A percentile compares a stretch with the other conserved stretches of the same genome.
These are phyloP conservation scores for Eutrema japonicum DNA, from an alignment of 345 rosid genomes.

Conservation along the genomic window DNA sequence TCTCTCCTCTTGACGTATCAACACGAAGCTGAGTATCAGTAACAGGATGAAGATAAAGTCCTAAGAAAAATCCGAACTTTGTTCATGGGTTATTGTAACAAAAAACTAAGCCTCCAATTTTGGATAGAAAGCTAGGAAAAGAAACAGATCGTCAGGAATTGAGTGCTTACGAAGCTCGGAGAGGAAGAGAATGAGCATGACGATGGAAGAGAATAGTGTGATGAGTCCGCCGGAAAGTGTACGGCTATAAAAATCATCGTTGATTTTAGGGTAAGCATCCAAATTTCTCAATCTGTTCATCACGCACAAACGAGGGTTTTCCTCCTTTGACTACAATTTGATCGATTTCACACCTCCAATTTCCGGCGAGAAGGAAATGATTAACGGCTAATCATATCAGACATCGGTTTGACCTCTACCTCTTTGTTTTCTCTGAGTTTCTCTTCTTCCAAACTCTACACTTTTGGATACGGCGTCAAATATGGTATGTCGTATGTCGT, in stretches of 20 bases:
- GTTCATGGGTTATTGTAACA: background rate
- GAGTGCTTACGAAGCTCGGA: slow-evolving; percentile 62
- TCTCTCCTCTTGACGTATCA: slow-evolving; percentile 95
- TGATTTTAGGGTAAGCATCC: slow-evolving; percentile 89
- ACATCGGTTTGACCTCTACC: background rate
- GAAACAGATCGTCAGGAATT: background rate
- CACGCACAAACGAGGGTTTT: slow-evolving; percentile 24
- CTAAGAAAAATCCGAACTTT: slow-evolving; percentile 45
- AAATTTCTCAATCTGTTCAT: slow-evolving; percentile 69
- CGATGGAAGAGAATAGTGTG: slow-evolving; percentile 65
- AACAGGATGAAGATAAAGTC: slow-evolving; percentile 74
- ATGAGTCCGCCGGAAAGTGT: slow-evolving; percentile 85
- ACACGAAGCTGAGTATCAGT: slow-evolving; percentile 94
- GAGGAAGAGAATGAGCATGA: slow-evolving; percentile 71
- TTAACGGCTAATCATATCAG: slow-evolving; percentile 13
- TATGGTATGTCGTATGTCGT: background rate
- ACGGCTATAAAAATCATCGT: slow-evolving; percentile 87
- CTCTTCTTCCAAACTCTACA: background rate
- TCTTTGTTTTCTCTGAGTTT: too few relatives aligned
- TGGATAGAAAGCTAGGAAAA: too few relatives aligned
- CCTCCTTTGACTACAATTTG: background rate
- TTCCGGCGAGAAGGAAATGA: slow-evolving; percentile 24
- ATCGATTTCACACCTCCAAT: background rate
- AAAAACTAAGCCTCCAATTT: too few relatives aligned
- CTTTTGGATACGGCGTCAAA: background rate